Conservation (phyloP, 1,284 basidiomycete species). For the Golubevia pallescens region DNA sequence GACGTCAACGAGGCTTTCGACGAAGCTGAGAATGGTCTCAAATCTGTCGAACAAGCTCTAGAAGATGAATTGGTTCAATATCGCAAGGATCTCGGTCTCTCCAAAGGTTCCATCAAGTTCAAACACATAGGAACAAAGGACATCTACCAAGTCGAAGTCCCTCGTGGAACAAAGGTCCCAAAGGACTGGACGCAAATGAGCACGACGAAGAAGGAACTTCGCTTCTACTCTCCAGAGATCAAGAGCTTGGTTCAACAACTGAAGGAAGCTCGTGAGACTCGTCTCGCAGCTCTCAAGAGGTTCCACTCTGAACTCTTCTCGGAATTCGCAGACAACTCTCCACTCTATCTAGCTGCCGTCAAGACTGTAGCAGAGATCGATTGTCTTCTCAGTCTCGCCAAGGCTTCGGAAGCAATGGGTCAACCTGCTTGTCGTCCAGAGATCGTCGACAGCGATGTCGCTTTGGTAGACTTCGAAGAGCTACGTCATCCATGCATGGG, state of each 20-base stretch:
- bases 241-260: constrained; percentile 55
- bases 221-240: constrained; percentile 56
- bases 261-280: constrained; percentile 60
- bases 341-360: constrained; percentile 48
- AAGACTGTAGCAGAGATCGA: constrained; percentile 83
- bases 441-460: constrained; percentile 79
- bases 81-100: constrained; percentile 38
- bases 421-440: constrained; percentile 90
- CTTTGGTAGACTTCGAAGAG: constrained; percentile 79
- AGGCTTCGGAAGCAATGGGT: constrained; percentile 84
- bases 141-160: constrained; percentile 62
- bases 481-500: constrained; percentile 77
- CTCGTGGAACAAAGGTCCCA: constrained; percentile 48
- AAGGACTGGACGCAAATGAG: constrained; percentile 52
- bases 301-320: constrained; percentile 67
- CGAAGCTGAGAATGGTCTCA: constrained; percentile 34
- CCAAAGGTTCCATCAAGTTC: constrained; percentile 36
- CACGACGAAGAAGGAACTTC: constrained; percentile 52
- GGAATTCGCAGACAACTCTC: constrained; percentile 80
- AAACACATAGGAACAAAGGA: constrained; percentile 63
- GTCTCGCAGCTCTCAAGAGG: constrained; percentile 52
- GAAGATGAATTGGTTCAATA: constrained; percentile 36
- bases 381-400: constrained; percentile 89
- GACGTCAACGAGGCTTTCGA: constrained; percentile 45
- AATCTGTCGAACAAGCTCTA: constrained; percentile 40